Base-by-base conservation (phyloP, 306 rosid genomes). In the Erythrophleum fordii region DNA sequence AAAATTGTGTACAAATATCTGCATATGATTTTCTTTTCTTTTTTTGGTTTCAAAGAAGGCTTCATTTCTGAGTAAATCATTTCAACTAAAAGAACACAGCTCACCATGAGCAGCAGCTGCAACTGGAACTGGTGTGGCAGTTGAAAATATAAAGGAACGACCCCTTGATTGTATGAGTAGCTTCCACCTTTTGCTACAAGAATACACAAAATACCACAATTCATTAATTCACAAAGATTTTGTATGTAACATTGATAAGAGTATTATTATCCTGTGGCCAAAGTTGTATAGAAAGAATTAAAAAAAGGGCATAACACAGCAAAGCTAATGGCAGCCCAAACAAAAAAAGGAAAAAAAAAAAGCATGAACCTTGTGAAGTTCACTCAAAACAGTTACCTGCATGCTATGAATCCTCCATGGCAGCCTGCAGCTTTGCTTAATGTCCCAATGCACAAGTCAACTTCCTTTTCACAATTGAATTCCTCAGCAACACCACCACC, bases 401-500 rank as follows among this genome's bases (percentile, higher is more conserved):
- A 93, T 37, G 99, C 97, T 60, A 95, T 93, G 78, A 95, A 95
- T 82, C 99, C 99, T 45, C 99, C 99, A 85, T 89, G 97, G 80
- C 99, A 95, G 69, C 98, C 99, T 0, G 92, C 98, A 84, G 98
- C 99, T 83, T 93, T 95, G 82, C 99, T 95, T 69, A 93, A 88
- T 52, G 99, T 91, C 69, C 99, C 97, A 80, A 93, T 83, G 81
- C 96, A 93, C 66, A 93, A 88, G 83, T 95, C 99, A 56, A 95
- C 90, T 60, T 93, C 94, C 74, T 76, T 87, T 84, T 95, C 98
- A 85, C 98, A 95, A 62, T 93, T 78, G 77, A 89, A 91, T 60
- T 88, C 78, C 91, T 95, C 99, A 44, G 97, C 99, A 29, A 95
- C 98, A 58, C 98, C 98, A 16, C 99, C 98, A 28, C 99, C 99